Evolutionary conservation across 345 rosid species (phyloP).

Genomic region (Brassica rapa): DNA sequence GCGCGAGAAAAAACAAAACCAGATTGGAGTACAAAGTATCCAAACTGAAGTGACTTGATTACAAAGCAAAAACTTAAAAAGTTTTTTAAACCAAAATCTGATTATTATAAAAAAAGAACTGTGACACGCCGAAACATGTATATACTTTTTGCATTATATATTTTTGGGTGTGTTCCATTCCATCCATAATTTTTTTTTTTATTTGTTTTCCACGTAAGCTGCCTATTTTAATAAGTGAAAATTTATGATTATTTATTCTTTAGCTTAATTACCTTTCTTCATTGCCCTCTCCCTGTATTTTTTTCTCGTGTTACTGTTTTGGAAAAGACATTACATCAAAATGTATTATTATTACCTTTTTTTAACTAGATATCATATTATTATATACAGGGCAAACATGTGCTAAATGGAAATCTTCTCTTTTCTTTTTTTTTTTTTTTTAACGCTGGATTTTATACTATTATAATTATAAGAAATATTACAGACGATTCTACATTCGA

Average conservation of each 20-base stretch:
- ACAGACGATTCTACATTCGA: too few species aligned
- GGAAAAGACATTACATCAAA: neutral
- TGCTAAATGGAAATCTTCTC: neutral
- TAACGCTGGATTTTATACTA: too few species aligned
- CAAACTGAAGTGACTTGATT: constrained; percentile 34
- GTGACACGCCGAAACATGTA: too few species aligned
- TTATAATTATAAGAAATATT: too few species aligned
- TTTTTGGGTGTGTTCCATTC: constrained; percentile 1
- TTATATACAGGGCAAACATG: neutral
- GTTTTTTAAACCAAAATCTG: neutral
- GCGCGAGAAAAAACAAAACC: constrained; percentile 6
- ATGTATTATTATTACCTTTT: neutral
- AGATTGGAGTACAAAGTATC: constrained; percentile 35
- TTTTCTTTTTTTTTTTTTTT: too few species aligned
- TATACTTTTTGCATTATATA: neutral
- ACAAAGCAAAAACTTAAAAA: constrained; percentile 23
- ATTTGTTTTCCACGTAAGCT: neutral
- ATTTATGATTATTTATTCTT: neutral
- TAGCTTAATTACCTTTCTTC: neutral
- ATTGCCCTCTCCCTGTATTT: neutral
- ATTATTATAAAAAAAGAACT: neutral
- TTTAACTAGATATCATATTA: neutral
- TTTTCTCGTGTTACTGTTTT: constrained; percentile 11
- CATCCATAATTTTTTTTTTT: neutral
- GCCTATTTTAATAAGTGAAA: neutral